A percentile compares a stretch with the other conserved stretches of the same genome.
These are phyloP conservation scores for Aspergillus spinulosporus DNA, from an alignment of 2,329 filamentous ascomycete species.

Conservation along the genomic window DNA sequence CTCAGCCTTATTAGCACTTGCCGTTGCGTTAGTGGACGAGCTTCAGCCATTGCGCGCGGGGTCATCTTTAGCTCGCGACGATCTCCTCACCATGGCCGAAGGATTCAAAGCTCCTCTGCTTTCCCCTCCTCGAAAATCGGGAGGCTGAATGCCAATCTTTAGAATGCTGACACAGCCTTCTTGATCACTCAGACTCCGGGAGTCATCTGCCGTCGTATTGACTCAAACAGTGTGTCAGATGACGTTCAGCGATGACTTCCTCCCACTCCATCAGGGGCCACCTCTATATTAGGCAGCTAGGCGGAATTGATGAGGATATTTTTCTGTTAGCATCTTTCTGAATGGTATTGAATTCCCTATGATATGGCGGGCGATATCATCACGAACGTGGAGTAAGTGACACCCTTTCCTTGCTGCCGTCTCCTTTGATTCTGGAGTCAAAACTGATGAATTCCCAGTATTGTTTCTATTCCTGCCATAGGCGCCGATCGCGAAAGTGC, in stretches of 20 bases:
- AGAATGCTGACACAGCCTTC: conserved; percentile 11
- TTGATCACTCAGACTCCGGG: neutral
- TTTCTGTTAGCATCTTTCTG: conserved; percentile 2
- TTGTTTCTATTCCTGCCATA: conserved; percentile 38
- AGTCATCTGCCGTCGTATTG: conserved; percentile 19
- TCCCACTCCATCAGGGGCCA: neutral
- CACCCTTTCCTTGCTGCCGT: neutral
- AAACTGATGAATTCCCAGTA: conserved; percentile 23
- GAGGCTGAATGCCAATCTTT: conserved; percentile 15
- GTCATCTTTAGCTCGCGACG: conserved; percentile 12
- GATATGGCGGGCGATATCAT: conserved; percentile 13
- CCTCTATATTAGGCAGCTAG: neutral
- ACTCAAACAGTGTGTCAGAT: conserved; percentile 19
- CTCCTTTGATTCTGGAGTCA: neutral
- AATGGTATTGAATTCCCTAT: neutral
- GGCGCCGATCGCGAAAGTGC: conserved; percentile 33
- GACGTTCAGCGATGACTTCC: conserved; percentile 11
- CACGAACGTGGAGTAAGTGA: conserved; percentile 29
- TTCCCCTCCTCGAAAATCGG: neutral
- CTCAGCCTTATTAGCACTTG: conserved; percentile 13
- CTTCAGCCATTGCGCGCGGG: conserved; percentile 5
- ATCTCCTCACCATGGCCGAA: conserved; percentile 7
- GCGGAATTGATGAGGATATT: neutral
- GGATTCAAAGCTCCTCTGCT: conserved; percentile 3
- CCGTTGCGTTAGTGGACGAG: conserved; percentile 4